Base-by-base conservation (phyloP, 768 basidiomycete genomes). In the Psilocybe cyanescens region DNA sequence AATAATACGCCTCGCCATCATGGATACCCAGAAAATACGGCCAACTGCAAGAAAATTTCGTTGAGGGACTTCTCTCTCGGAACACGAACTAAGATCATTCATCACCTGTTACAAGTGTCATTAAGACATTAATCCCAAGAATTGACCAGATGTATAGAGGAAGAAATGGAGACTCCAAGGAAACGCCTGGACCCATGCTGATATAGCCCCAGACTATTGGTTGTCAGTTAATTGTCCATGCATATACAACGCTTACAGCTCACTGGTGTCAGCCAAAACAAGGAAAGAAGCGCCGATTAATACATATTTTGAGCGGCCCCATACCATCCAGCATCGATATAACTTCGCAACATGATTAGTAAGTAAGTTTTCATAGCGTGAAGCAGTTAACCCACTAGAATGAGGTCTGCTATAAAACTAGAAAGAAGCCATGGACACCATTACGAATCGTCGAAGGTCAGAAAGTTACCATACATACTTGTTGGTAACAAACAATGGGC, bases 71-170 rank as follows among this genome's bases (percentile, higher is more conserved):
- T 24, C 24, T 24, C 24, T 6, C 33, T 35, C 33, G 33, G 6
- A 44, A 44, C 4, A n/a, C 14, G 14, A 33, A 29, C 50, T 24
- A 31, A 41, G 11, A 29, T 9, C 24, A 28, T 7, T 41, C 45
- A 51, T 50, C 53, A 74, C 73, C 70, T 29, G 70, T 72, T 16
- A 63, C 55, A 35, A 66, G 45, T 7, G 70, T 71, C 63, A 74
- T 61, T 19, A 67, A 9, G 16, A 69, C 59, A 41, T 71, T 72
- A 29, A 71, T 66, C 2, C 55, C 66, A 37, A 74, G 67, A 11
- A 72, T 63, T 17, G 66, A 66, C 71, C 71, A 72, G 37, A 65
- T 62, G 51, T 68, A 74, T 6, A 66, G 47, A 6, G 64, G 65
- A 28, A 63, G 29, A 51, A 62, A 58, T 4, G 54, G 9, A 5